phyloP scores from a whole-genome alignment of 2,329 filamentous ascomycete genomes.

The Monosporascus sp. region DNA sequence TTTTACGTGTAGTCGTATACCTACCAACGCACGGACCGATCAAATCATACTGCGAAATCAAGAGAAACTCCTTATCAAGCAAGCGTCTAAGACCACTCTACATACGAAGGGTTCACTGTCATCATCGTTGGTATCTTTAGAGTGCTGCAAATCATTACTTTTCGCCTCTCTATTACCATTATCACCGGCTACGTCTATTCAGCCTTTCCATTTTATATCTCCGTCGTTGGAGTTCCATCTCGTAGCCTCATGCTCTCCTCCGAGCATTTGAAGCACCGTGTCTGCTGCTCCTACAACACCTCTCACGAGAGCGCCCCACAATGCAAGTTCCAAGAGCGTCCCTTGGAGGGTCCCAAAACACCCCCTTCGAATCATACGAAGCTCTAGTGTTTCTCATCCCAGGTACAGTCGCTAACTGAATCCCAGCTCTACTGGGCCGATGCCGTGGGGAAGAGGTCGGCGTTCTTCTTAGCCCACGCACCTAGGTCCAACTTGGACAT shows the following conservation, averaged over 20 bases:
- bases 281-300: no score
- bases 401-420: background rate
- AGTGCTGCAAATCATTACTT: background rate
- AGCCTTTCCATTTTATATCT: background rate
- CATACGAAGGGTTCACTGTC: no score
- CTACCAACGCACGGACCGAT: no score
- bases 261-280: no score
- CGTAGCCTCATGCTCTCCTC: background rate
- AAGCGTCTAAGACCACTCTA: no score
- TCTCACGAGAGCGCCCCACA: background rate
- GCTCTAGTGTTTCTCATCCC: background rate
- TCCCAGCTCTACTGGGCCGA: slow-evolving; percentile 15
- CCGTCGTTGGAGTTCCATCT: no score
- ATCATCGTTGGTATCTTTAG: background rate
- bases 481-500: slow-evolving; percentile 26
- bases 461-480: slow-evolving; percentile 29
- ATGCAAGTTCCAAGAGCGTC: background rate
- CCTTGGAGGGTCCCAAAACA: background rate
- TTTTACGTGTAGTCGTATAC: no score
- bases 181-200: background rate
- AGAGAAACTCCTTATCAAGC: no score
- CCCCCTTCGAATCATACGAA: background rate
- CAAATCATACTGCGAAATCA: no score
- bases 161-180: background rate
- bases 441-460: slow-evolving; percentile 26